Base-by-base conservation (phyloP, 805 yeast genomes). In the Ogataea pignaliae region DNA sequence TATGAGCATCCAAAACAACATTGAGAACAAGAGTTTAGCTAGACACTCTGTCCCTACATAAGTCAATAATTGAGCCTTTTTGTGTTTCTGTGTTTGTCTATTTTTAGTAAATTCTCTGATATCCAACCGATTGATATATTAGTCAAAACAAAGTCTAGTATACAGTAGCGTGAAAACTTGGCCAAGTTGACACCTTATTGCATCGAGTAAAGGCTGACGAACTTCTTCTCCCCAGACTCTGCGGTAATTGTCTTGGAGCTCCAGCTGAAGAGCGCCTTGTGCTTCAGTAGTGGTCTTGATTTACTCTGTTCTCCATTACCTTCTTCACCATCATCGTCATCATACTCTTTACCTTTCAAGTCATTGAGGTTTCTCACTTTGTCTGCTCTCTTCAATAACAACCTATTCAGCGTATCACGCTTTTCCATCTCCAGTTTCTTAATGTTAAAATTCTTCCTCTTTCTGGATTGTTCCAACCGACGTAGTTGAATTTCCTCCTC, bases 351-450 rank as follows among this genome's bases (percentile, higher is more conserved):
- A 26, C 61, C 61, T 28, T 50, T 54, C 29, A 58, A 41, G 16
- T 50, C 53, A 29, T 54, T 49, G 34, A 56, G 47, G 34, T 60
- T 76, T 51, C 85, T 70, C 1, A 80, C 77, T 59, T 85, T 85
- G 39, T 79, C 80, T 0, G 97, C 96, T 50, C 96, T 75, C 63
- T 90, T 81, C 64, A 87, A 83, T 51, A 91, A 70, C 51, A 91
- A 69, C 61, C 87, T 88, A 62, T 91, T 91, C 51, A 91, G 73
- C 0, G 97, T 90, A 51, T 91, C 97, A 58, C 83, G 78, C 61
- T 93, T 93, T 64, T 93, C 98, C 62, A 88, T 97, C 58, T 90
- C 97, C 34, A 88, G 67, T 51, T 84, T 80, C 66, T 84, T 83
- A 56, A 83, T 89, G 53, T 83, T 81, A 55, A 88, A 75, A 59